phyloP scores from a whole-genome alignment of 441 rosid species.

The Gossypium davidsonii region DNA sequence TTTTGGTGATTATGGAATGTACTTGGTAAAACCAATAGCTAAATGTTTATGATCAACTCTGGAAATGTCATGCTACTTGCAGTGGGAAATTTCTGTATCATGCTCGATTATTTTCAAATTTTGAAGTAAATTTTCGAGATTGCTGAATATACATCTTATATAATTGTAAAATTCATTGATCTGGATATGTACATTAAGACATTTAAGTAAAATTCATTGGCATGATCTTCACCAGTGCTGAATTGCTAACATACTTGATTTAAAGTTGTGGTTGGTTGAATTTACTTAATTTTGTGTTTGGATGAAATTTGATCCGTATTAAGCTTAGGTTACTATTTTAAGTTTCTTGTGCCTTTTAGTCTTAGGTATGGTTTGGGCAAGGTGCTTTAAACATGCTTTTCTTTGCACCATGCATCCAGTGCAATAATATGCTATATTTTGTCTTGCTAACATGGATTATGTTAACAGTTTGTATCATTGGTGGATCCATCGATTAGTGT shows the following conservation, averaged over 20 bases:
- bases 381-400: not conserved
- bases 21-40: not conserved
- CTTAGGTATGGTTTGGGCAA: not conserved
- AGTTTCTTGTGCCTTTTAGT: not conserved
- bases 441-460: constrained; percentile 12
- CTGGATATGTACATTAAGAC: not conserved
- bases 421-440: not conserved
- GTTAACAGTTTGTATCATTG: constrained; percentile 77
- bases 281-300: not conserved
- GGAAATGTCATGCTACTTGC: not conserved
- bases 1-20: not conserved
- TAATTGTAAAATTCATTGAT: too few species aligned
- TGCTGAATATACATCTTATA: not conserved
- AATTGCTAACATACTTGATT: not conserved
- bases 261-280: not conserved
- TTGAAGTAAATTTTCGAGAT: not conserved
- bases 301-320: not conserved
- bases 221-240: not conserved
- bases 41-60: not conserved
- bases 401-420: not conserved
- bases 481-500: constrained; percentile 85
- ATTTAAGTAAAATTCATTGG: not conserved
- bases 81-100: not conserved
- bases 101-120: not conserved
- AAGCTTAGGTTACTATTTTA: not conserved